A percentile compares a stretch with the other conserved stretches of the same genome.
These are phyloP conservation scores for Yamadazyma insecticola DNA, from an alignment of 805 yeast species.

Conservation along the genomic window DNA sequence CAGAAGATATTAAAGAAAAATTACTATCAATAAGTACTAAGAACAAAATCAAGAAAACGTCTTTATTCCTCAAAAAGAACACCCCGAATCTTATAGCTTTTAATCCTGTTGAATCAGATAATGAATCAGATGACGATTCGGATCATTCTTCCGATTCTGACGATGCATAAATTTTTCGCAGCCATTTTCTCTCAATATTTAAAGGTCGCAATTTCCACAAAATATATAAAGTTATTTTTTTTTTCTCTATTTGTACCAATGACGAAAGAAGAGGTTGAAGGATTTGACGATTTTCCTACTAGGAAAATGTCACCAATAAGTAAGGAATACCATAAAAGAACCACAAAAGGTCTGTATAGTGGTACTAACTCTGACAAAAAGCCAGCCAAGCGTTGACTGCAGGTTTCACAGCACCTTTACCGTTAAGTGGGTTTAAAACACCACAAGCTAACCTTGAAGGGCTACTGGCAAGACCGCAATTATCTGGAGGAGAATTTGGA, in stretches of 20 bases:
- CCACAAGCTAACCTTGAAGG: conserved; percentile 23
- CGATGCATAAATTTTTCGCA: neutral
- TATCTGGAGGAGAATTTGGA: neutral
- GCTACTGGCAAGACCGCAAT: conserved; percentile 22
- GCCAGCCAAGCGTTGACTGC: too few relatives aligned
- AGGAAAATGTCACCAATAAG: too few relatives aligned
- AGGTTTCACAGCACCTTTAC: conserved; percentile 10
- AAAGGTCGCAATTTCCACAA: too few relatives aligned
- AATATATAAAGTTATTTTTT: too few relatives aligned
- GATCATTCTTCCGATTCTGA: conserved; percentile 1
- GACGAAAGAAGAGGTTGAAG: too few relatives aligned
- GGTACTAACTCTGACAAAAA: too few relatives aligned
- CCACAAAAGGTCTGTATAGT: too few relatives aligned
- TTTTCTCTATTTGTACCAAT: neutral
- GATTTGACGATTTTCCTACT: too few relatives aligned
- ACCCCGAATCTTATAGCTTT: conserved; percentile 59
- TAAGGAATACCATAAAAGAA: too few relatives aligned
- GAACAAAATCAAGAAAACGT: conserved; percentile 43
- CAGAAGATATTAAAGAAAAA: conserved; percentile 35
- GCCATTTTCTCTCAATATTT: too few relatives aligned
- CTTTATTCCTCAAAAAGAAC: conserved; percentile 42
- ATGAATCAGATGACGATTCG: conserved; percentile 1
- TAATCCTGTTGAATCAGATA: conserved; percentile 1
- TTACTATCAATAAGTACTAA: conserved; percentile 45
- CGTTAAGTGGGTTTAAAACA: conserved; percentile 39